Base-by-base conservation (phyloP, 2,329 filamentous ascomycete species). In the Lojkania enalia region DNA sequence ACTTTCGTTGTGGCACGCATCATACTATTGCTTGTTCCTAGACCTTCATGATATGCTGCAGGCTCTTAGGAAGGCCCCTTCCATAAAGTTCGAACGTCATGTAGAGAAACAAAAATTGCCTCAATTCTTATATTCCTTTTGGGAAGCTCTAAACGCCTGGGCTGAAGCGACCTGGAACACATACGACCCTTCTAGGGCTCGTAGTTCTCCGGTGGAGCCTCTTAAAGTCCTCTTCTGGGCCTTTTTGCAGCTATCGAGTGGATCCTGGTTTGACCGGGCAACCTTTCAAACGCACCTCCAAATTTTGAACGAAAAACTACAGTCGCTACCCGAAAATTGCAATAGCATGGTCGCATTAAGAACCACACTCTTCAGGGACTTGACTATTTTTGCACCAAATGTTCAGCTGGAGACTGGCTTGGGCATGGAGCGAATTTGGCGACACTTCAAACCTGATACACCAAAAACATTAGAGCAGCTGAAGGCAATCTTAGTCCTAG, bases 381-480 rank as follows among this genome's bases (percentile, higher is more conserved):
- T 66, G 5, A 53, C 51, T 25, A 69, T 46, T 2, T 92, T 95
- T 60, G 77, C 81, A 18, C 78, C 82, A 13, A 84, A 82, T 2
- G 91, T 90, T 72, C 83, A 83, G 43, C 72, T 95, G 12, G 83
- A 77, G 0, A 90, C 86, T 2, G 90, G 90, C 0, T 73, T 90
- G 11, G 85, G 83, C 54, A 94, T 95, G 87, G 87, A 94, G 61
- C 67, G 74, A 6, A 76, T 95, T 4, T 95, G 91, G 92, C 80
- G 81, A 31, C 61, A 75, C 1, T 81, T 95, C 60, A 81, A 87
- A 41, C 88, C 90, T 21, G 61, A 60, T 9, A 79, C 77, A 3
- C 73, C 80, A 2, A 60, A 59, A 9, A 71, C 63, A 7, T 51
- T 65, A 20, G 47, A 58, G 9, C 67, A 72, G 14, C 54, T 79